These are phyloP conservation scores for Chloranthus sessilifolius DNA, from an alignment of 164 flowering plant genomes.

Conservation along the genomic window DNA sequence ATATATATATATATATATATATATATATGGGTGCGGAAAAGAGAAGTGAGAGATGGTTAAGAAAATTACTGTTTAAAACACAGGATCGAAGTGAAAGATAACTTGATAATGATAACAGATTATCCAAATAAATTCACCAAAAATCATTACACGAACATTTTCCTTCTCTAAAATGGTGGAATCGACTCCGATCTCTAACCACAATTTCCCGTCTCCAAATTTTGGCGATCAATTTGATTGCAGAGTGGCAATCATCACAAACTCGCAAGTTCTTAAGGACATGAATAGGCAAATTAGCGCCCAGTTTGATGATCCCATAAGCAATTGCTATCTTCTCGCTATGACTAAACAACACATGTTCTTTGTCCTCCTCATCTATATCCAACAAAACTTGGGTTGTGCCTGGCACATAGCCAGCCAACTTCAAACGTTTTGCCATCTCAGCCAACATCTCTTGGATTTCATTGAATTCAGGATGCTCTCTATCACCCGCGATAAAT, in stretches of 20 bases:
- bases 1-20: too few relatives aligned
- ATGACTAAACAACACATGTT: conserved; percentile 17
- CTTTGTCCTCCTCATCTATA: conserved; percentile 30
- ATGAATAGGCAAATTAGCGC: conserved; percentile 20
- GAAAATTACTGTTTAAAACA: too few relatives aligned
- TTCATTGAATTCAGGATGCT: conserved; percentile 19
- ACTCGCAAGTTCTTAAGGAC: conserved; percentile 38
- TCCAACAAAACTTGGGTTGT: conserved; percentile 27
- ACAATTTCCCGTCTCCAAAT: conserved; percentile 23
- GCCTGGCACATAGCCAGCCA: conserved; percentile 21
- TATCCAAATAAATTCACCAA: conserved; percentile 21
- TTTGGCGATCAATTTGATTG: conserved; percentile 25
- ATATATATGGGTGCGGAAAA: too few relatives aligned
- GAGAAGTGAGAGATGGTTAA: too few relatives aligned
- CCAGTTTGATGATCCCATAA: conserved; percentile 26
- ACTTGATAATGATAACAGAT: too few relatives aligned
- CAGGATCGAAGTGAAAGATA: too few relatives aligned
- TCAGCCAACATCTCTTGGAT: conserved; percentile 29
- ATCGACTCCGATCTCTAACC: conserved; percentile 32
- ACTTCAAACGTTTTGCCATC: conserved; percentile 22
- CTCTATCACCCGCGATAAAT: conserved; percentile 30
- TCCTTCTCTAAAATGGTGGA: conserved; percentile 35
- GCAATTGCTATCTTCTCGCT: conserved; percentile 40
- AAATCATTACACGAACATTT: conserved; percentile 34
- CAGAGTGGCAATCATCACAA: conserved; percentile 35